Percentiles rank a stretch among this genome's conserved stretches.
Conservation (phyloP, 352 stramenopile genomes). For the Pseudoperonospora humuli region DNA sequence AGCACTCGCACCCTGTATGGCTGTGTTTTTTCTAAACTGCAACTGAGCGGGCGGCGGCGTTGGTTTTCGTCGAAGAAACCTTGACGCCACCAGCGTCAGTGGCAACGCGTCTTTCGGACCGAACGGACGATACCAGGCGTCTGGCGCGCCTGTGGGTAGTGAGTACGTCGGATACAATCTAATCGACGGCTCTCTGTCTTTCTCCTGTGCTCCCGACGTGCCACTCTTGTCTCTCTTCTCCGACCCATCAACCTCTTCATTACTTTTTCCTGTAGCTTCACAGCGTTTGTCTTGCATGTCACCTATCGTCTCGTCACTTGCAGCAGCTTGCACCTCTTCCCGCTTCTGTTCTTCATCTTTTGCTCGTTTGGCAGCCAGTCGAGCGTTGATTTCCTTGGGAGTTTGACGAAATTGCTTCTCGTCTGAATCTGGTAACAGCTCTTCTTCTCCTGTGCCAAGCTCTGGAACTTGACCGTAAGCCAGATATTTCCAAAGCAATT, state of each 20-base stretch:
- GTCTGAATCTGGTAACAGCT: conserved; percentile 44
- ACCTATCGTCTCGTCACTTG: neutral
- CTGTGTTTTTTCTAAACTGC: neutral
- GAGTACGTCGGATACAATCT: conserved; percentile 43
- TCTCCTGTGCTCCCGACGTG: neutral
- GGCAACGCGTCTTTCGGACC: conserved; percentile 33
- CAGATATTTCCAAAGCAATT: conserved; percentile 67
- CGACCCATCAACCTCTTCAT: neutral
- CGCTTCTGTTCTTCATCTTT: neutral
- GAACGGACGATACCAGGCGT: conserved; percentile 38
- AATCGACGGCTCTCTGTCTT: conserved; percentile 2
- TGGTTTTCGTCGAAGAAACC: conserved; percentile 44
- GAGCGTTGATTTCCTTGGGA: conserved; percentile 19
- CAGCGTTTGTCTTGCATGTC: neutral
- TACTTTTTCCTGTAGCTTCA: neutral
- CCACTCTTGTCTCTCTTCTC: conserved; percentile 6
- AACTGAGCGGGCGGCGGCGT: neutral
- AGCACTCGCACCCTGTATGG: neutral
- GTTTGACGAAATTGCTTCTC: conserved; percentile 37
- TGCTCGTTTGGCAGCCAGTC: conserved; percentile 1
- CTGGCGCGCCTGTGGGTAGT: conserved; percentile 26
- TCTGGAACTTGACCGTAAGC: conserved; percentile 37
- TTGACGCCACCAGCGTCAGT: conserved; percentile 47
- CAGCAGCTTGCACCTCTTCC: neutral
- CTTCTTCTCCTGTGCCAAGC: conserved; percentile 3